A percentile compares a stretch with the other conserved stretches of the same genome.
phyloP scores from a whole-genome alignment of 257 asterid genomes.

The Gardenia jasminoides region DNA sequence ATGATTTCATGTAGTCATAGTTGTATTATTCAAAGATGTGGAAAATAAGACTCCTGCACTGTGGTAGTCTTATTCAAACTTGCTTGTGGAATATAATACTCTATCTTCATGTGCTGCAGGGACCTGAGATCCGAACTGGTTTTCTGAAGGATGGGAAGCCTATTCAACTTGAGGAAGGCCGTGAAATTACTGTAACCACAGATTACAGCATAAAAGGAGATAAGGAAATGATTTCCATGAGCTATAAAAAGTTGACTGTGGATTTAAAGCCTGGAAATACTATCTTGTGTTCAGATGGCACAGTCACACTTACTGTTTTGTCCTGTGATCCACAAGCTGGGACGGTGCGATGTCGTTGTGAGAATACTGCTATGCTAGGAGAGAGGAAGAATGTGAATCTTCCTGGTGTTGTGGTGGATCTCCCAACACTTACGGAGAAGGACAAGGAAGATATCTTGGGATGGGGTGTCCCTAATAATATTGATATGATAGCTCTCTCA shows the following conservation, averaged over 20 bases:
- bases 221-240: slow-evolving; percentile 58
- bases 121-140: slow-evolving; percentile 90
- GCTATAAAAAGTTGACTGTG: slow-evolving; percentile 65
- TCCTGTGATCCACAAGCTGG: slow-evolving; percentile 65
- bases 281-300: slow-evolving; percentile 81
- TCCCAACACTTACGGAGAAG: slow-evolving; percentile 82
- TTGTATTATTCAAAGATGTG: too few species aligned
- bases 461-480: slow-evolving; percentile 87
- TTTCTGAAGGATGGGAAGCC: slow-evolving; percentile 71
- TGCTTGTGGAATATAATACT: background rate
- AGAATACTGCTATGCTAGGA: slow-evolving; percentile 73
- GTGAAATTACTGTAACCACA: slow-evolving; percentile 60
- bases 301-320: slow-evolving; percentile 64
- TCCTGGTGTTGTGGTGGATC: slow-evolving; percentile 87
- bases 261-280: slow-evolving; percentile 74
- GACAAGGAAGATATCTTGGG: slow-evolving; percentile 77
- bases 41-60: background rate
- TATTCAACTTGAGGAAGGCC: slow-evolving; percentile 72
- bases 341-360: slow-evolving; percentile 71
- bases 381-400: slow-evolving; percentile 84
- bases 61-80: background rate
- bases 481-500: slow-evolving; percentile 88
- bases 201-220: slow-evolving; percentile 82
- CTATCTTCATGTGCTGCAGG: slow-evolving; percentile 33
- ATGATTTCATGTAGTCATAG: slow-evolving; percentile 8